Conservation (phyloP, 176 grass and related monocot genomes). For the Puya raimondii region DNA sequence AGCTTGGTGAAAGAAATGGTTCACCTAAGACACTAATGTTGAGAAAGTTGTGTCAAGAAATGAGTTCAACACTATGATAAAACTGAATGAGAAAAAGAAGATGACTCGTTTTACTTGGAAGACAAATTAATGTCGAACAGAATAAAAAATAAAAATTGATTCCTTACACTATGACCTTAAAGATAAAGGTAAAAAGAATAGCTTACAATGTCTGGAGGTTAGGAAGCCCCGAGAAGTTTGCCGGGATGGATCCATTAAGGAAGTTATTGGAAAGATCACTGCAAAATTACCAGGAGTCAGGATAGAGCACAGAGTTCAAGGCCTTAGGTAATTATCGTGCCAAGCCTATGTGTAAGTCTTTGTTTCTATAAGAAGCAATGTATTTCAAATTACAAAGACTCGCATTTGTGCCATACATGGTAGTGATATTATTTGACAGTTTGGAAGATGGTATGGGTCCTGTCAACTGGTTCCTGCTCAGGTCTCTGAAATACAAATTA, state of each 20-base stretch:
- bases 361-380: not conserved
- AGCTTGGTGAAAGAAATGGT: not conserved
- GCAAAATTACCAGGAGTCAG: slow-evolving; percentile 24
- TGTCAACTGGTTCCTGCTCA: slow-evolving; percentile 60
- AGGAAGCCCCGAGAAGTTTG: slow-evolving; percentile 46
- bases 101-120: not conserved
- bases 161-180: not conserved
- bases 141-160: not conserved
- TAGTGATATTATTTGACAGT: slow-evolving; percentile 57
- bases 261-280: slow-evolving; percentile 63
- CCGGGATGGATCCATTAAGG: slow-evolving; percentile 53
- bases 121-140: not conserved
- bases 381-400: slow-evolving; percentile 4
- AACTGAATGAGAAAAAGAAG: not conserved
- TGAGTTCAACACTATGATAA: not conserved
- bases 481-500: slow-evolving; percentile 45
- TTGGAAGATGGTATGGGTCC: slow-evolving; percentile 47
- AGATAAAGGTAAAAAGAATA: not conserved
- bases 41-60: not conserved
- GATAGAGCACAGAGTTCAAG: not conserved
- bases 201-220: slow-evolving; percentile 62
- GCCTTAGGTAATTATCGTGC: not conserved
- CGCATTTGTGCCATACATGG: slow-evolving; percentile 30
- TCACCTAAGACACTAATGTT: slow-evolving; percentile 7
- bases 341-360: not conserved